Base-by-base conservation (phyloP, 2,329 filamentous ascomycete species). In the Lasiodiplodia gonubiensis region DNA sequence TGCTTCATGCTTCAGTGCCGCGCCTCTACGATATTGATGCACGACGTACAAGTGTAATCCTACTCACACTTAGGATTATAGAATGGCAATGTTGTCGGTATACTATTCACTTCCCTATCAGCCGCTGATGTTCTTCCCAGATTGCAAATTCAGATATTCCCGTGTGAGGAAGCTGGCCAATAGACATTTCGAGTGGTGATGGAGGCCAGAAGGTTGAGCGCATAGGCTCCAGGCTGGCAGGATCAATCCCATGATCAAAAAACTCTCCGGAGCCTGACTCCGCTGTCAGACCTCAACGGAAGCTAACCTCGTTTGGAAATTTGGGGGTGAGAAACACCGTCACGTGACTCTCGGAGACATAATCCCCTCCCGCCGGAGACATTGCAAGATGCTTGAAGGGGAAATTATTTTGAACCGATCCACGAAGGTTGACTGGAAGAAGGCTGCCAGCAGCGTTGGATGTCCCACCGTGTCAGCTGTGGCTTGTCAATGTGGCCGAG, bases 261-360 rank as follows among this genome's bases (percentile, higher is more conserved):
- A 7, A 18, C 14, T 18, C 16, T 16, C 16, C 18, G 39, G 18
- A 42, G 16, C 39, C 16, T 7, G 39, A 18, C 16, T 18, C 12
- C 18, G 39, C 42, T 46, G 21, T 21, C 7, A 46, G 21, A 21
- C 4, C 7, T 46, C 42, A 46, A n/a, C 8, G 8, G n/a, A 11
- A 21, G 30, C 18, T 46, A 46, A 46, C 42, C 3, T 7, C 11
- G 21, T 46, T 21, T n/a, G 25, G 51, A 0, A 16, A 14, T 55
- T 23, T 23, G 12, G 21, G 3, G 33, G 30, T 10, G 7, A 54
- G 16, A 16, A 37, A 6, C 2, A 1, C 18, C 0, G 7, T 48
- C 57, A 60, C 39, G 57, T 60, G 57, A 60, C 23, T 8, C 3
- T 12, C 60, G 60, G 60, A 52, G 60, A 64, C 60, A 64, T 52